These are phyloP conservation scores for Sclerotinia trifoliorum DNA, from an alignment of 2,329 filamentous ascomycete genomes.

Conservation along the genomic window DNA sequence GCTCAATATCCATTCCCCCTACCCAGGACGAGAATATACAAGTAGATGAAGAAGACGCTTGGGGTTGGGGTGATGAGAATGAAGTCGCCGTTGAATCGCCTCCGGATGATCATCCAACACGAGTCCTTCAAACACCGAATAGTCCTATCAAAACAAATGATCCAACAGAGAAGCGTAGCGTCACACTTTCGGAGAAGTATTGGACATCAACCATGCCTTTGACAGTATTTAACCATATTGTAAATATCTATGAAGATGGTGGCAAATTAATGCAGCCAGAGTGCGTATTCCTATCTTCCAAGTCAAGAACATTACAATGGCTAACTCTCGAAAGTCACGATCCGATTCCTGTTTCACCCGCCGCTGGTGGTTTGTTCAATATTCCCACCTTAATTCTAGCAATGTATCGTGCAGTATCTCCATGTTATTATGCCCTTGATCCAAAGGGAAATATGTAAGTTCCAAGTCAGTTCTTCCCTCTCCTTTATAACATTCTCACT, in stretches of 20 bases:
- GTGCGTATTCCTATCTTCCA: slow-evolving; percentile 37
- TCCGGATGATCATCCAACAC: slow-evolving; percentile 23
- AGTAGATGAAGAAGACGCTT: slow-evolving; percentile 50
- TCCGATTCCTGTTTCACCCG: slow-evolving; percentile 59
- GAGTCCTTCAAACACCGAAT: not conserved
- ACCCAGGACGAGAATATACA: slow-evolving; percentile 39
- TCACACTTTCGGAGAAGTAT: slow-evolving; percentile 82
- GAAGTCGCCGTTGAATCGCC: slow-evolving; percentile 41
- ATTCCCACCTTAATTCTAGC: slow-evolving; percentile 71
- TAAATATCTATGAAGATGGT: slow-evolving; percentile 58
- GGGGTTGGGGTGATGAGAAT: slow-evolving; percentile 81
- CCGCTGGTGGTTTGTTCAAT: slow-evolving; percentile 67
- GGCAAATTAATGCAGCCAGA: slow-evolving; percentile 56
- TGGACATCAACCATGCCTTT: slow-evolving; percentile 86
- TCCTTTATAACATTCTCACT: slow-evolving; percentile 9
- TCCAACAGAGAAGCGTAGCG: slow-evolving; percentile 46
- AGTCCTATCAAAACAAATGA: not conserved
- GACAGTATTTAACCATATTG: slow-evolving; percentile 67
- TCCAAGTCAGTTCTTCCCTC: not conserved
- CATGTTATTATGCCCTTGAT: slow-evolving; percentile 67
- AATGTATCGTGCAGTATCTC: slow-evolving; percentile 76
- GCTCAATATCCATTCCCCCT: slow-evolving; percentile 3
- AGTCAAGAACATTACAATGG: not conserved
- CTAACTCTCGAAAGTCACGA: slow-evolving; percentile 42
- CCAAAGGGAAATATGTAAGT: slow-evolving; percentile 63